Conservation (phyloP, 2,329 filamentous ascomycete species). For the Clarireedia sp. region DNA sequence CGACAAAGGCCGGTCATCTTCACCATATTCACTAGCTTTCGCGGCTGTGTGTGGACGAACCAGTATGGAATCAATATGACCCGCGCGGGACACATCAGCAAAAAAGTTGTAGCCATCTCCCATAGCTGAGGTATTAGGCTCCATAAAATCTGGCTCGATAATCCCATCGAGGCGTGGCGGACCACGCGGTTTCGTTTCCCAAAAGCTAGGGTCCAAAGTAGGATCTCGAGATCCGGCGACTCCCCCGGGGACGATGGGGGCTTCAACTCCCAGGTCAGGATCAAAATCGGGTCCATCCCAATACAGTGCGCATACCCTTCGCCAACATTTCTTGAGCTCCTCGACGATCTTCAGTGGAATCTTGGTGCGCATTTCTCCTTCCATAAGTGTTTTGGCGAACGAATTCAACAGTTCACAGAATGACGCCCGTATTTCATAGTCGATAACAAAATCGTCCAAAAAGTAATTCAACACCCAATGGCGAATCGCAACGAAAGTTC, state of each 20-base stretch:
- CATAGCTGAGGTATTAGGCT: conserved; percentile 16
- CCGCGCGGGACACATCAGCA: conserved; percentile 39
- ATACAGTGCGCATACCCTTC: conserved; percentile 78
- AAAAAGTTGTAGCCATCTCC: conserved; percentile 35
- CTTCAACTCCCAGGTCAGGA: conserved; percentile 50
- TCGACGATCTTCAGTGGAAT: conserved; percentile 75
- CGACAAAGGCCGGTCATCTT: conserved; percentile 36
- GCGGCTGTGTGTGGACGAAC: conserved; percentile 22
- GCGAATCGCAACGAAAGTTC: conserved; percentile 87
- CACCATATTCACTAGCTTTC: background rate
- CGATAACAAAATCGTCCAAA: conserved; percentile 79
- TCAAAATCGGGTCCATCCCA: conserved; percentile 73
- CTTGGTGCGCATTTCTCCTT: conserved; percentile 38
- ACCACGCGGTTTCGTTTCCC: conserved; percentile 36
- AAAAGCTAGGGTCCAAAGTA: conserved; percentile 46
- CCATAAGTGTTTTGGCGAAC: conserved; percentile 48
- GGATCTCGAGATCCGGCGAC: conserved; percentile 53
- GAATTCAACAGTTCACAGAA: conserved; percentile 79
- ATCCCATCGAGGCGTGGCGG: conserved; percentile 39
- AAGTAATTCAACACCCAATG: conserved; percentile 99
- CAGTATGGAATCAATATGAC: conserved; percentile 41
- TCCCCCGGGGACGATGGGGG: conserved; percentile 70
- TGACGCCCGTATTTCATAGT: conserved; percentile 62
- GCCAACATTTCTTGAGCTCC: conserved; percentile 96
- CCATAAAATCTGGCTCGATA: conserved; percentile 28